These are phyloP conservation scores for Mercurialis annua DNA, from an alignment of 345 rosid genomes.

Conservation along the genomic window DNA sequence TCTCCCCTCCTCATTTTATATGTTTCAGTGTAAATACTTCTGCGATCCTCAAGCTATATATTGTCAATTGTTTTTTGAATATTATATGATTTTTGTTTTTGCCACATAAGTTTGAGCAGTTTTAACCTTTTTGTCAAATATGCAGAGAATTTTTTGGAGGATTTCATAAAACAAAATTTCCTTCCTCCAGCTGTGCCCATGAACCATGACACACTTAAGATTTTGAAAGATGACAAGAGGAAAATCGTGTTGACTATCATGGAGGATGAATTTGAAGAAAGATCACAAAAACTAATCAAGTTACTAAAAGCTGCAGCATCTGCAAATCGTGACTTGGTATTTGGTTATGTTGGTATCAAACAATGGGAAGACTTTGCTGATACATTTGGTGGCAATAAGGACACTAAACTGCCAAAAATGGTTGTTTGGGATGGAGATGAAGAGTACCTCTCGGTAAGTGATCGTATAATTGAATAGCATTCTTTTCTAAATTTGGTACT, in stretches of 20 bases:
- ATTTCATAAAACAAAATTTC: conserved; percentile 76
- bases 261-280: conserved; percentile 71
- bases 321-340: conserved; percentile 85
- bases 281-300: conserved; percentile 52
- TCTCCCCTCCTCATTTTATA: not conserved
- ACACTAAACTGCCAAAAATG: conserved; percentile 68
- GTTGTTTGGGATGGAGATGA: conserved; percentile 85
- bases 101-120: not conserved
- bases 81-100: not conserved
- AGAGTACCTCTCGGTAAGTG: conserved; percentile 65
- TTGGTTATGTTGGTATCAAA: conserved; percentile 77
- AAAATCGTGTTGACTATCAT: conserved; percentile 71
- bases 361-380: conserved; percentile 81
- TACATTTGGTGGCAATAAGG: conserved; percentile 53
- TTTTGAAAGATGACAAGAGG: conserved; percentile 78
- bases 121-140: conserved; percentile 14
- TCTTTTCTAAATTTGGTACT: conserved; percentile 4
- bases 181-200: conserved; percentile 78
- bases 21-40: not conserved
- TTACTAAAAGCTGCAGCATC: conserved; percentile 83
- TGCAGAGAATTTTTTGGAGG: conserved; percentile 74
- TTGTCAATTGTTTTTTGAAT: not conserved
- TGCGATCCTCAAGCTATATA: not conserved
- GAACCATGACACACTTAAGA: conserved; percentile 65
- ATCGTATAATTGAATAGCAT: not conserved